Base-by-base conservation (phyloP, 2,329 filamentous ascomycete species). In the Ceratocystis diversiconidia region DNA sequence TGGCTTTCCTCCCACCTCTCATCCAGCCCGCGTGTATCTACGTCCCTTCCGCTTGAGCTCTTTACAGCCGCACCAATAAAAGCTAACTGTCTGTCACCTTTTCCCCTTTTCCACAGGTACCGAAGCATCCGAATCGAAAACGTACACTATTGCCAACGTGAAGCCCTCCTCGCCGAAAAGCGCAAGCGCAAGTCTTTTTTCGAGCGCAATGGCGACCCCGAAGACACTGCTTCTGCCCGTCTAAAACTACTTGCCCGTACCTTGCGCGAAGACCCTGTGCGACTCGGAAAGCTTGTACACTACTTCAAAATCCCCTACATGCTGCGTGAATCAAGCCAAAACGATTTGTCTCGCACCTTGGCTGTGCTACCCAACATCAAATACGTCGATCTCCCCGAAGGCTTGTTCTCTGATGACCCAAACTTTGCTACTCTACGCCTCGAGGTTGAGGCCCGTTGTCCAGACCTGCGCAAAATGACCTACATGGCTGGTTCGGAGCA, bases 281-380 rank as follows among this genome's bases (percentile, higher is more conserved):
- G 81, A 30, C 77, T 95, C 59, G 90, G 87, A 43, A 78, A 82
- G 65, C 78, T 84, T 52, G 89, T 96, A 4, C 78, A 86, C 72
- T 91, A 87, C 71, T 79, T 97, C 71, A 95, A 96, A 78, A 85
- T 90, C 67, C 90, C 92, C 5, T 96, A 96, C 75, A 96, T 96
- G 92, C 87, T 92, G 64, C 85, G 92, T 66, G 90, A 96, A 77
- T 89, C 89, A 1, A 88, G 83, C 73, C 90, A 94, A 73, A 82
- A 88, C 64, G 89, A 92, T 69, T 82, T 96, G 61, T 92, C 92
- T 8, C 85, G 91, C 62, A 90, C 89, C 30, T 87, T 96, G 61
- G 90, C 90, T 46, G 88, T 92, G 28, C 80, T 92, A 55, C 89
- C 90, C 36, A 91, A 92, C 72, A 79, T 97, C 57, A 87, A 84